Evolutionary conservation across 805 yeast genomes (phyloP).

Genomic region (Candida insectalens): DNA sequence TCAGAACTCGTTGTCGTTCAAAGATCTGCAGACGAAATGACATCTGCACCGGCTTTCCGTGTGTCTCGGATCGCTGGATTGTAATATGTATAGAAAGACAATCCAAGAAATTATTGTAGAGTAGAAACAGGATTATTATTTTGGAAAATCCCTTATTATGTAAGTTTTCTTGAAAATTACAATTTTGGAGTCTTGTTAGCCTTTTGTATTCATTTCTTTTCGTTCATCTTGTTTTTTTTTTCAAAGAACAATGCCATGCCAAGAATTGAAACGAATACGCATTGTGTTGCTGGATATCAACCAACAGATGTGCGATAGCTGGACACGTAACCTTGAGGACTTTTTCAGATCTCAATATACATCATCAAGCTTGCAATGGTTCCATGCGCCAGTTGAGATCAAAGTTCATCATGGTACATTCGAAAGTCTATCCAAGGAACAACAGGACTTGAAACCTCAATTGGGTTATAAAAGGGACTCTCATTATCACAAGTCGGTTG

Average conservation of each 20-base stretch:
- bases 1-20: constrained; percentile 67
- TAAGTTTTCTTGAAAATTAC: no score
- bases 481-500: constrained; percentile 7
- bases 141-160: no score
- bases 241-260: constrained; percentile 1
- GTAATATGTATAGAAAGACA: background rate
- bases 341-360: constrained; percentile 5
- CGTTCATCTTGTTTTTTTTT: no score
- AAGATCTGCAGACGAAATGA: constrained; percentile 50
- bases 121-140: no score
- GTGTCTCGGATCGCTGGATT: constrained; percentile 36
- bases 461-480: constrained; percentile 4
- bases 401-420: constrained; percentile 13
- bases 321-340: constrained; percentile 11
- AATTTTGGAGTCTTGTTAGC: no score
- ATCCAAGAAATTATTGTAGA: no score
- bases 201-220: no score
- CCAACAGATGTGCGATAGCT: constrained; percentile 11
- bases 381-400: constrained; percentile 11
- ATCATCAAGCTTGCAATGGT: constrained; percentile 9
- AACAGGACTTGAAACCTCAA: constrained; percentile 7
- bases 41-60: constrained; percentile 56
- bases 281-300: constrained; percentile 16
- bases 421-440: constrained; percentile 5
- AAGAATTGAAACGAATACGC: constrained; percentile 5